A percentile compares a stretch with the other conserved stretches of the same genome.
Evolutionary conservation across 2,329 filamentous ascomycete genomes (phyloP).

Genomic region (Myriosclerotinia curreyana): DNA sequence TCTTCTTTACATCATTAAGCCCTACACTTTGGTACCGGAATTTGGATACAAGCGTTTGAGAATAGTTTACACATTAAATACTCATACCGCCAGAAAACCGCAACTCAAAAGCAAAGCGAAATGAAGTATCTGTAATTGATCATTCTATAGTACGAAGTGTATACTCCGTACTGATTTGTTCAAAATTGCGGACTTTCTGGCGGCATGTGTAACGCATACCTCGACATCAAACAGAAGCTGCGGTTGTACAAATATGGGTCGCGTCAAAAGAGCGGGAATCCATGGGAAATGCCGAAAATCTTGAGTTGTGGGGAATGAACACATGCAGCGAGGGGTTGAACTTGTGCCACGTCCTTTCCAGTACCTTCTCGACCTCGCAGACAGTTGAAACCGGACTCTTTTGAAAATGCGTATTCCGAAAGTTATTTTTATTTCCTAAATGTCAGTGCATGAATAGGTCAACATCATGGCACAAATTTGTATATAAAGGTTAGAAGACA

Average conservation of each 20-base stretch:
- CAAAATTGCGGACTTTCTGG: no score
- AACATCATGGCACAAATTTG: background rate
- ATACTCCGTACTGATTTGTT: no score
- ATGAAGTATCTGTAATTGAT: no score
- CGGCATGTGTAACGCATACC: background rate
- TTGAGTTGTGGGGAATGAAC: background rate
- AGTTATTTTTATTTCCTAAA: background rate
- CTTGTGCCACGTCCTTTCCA: constrained; percentile 12
- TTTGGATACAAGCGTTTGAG: no score
- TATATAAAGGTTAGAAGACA: constrained; percentile 12
- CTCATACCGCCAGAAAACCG: no score
- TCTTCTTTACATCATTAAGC: no score
- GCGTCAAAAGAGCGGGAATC: background rate
- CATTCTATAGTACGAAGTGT: no score
- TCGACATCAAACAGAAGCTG: background rate
- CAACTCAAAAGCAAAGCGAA: no score
- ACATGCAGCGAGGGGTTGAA: background rate
- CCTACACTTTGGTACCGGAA: no score
- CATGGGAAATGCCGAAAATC: background rate
- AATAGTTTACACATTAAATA: no score
- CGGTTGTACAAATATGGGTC: background rate
- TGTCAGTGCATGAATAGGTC: background rate
- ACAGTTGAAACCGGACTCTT: background rate
- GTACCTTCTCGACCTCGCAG: background rate
- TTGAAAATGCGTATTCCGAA: background rate